Evolutionary conservation across 257 asterid genomes (phyloP), one percentile per base, ranked within the genome.

Genomic region (Jaltomata sinuosa): DNA sequence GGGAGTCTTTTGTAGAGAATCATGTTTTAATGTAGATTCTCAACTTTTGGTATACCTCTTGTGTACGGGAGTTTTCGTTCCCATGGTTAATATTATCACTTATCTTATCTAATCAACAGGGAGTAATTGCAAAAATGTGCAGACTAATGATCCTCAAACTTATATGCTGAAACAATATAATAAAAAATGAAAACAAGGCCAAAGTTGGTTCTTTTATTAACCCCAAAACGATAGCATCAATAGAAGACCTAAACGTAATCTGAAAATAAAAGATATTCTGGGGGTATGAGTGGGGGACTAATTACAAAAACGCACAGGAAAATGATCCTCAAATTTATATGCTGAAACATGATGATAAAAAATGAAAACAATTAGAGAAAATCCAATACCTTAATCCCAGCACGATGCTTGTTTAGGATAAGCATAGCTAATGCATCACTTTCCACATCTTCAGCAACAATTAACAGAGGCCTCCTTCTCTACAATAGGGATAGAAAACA

Each of bases 381-480:
- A 21, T 50, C 21, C 19, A 79, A 4, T 89, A 91, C 98, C 95
- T 93, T 94, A 80, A 94, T 83, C 78, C 99, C 99, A 15, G 95
- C 98, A 77, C 87, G 92, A 86, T 94, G 97, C 90, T 94, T 95
- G 90, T 95, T 95, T 83, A 95, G 84, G 78, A 94, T 88, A 78
- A 95, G 97, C 97, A 93, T 94, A 79, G 92, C 67, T 69, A 95
- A 94, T 53, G 90, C 87, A 83, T 94, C 98, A 86, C 94, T 95
- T 81, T 92, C 98, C 65, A 94, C 88, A 85, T 93, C 99, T 91
- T 95, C 99, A 27, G 99, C 97, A 86, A 95, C 97, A 86, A 95
- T 89, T 49, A 95, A 91, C 85, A 95, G 84, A 79, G 99, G 95
- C 69, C 91, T 91, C 79, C 81, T 87, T 90, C 90, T 90, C 98